These are phyloP conservation scores for Leucaena leucocephala DNA, from an alignment of 306 rosid genomes.

Conservation along the genomic window DNA sequence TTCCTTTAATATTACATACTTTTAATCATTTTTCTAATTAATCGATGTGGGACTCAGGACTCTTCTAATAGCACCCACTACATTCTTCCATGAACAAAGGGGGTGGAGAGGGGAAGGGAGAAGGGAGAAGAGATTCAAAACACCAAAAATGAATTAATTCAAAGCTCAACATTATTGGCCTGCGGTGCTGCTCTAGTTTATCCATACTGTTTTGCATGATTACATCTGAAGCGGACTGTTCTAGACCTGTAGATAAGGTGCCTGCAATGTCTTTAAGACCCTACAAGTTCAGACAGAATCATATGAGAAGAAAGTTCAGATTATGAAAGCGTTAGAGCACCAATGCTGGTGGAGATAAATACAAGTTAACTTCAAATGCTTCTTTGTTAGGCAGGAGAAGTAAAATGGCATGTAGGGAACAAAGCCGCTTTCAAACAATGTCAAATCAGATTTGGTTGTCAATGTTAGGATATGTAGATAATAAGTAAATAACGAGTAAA, in stretches of 20 bases:
- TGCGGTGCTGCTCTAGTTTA: slow-evolving; percentile 42
- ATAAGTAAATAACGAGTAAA: slow-evolving; percentile 11
- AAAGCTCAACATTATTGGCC: slow-evolving; percentile 61
- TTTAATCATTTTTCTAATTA: too few species aligned
- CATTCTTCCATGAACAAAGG: too few species aligned
- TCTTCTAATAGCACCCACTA: too few species aligned
- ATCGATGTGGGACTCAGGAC: too few species aligned
- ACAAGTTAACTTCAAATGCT: too few species aligned
- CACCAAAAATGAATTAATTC: slow-evolving; percentile 27
- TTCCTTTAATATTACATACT: too few species aligned
- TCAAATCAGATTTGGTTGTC: neutral
- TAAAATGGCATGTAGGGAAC: neutral
- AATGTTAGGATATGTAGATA: neutral
- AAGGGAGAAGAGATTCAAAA: too few species aligned
- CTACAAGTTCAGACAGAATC: slow-evolving; percentile 47
- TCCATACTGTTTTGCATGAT: slow-evolving; percentile 40
- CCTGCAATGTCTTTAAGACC: slow-evolving; percentile 74
- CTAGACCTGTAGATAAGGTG: slow-evolving; percentile 33
- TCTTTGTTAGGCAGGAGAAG: too few species aligned
- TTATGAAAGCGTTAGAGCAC: neutral
- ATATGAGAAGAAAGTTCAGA: slow-evolving; percentile 22
- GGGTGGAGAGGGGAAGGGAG: too few species aligned
- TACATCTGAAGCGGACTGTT: slow-evolving; percentile 49
- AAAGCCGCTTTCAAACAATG: neutral
- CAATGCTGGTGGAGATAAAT: too few species aligned